A percentile compares a stretch with the other conserved stretches of the same genome.
Conservation (phyloP, 192 early-diverging fungal genomes). For the Entomortierella beljakovae region DNA sequence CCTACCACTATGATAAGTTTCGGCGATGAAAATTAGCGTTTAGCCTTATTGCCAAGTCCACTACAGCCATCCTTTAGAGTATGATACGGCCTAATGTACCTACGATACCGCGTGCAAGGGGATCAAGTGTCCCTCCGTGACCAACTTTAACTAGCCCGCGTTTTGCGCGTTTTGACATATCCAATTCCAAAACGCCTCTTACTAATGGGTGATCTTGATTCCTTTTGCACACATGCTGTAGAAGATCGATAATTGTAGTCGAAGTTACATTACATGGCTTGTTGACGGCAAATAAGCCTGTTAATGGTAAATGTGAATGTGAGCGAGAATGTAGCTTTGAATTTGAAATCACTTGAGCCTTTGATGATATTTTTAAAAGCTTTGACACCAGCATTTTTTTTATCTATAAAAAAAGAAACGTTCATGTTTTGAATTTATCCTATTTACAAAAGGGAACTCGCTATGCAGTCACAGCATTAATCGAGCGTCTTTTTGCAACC, state of each 20-base stretch:
- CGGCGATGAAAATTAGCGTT: not conserved
- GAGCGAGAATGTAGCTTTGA: not conserved
- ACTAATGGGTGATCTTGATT: conserved; percentile 17
- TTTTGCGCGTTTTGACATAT: conserved; percentile 29
- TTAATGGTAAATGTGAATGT: conserved; percentile 21
- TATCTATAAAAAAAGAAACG: no score
- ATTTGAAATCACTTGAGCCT: not conserved
- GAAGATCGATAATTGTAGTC: conserved; percentile 48
- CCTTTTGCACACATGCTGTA: conserved; percentile 45
- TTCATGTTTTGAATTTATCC: no score
- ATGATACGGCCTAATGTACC: conserved; percentile 24
- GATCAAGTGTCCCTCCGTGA: conserved; percentile 69
- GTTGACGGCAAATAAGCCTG: conserved; percentile 61
- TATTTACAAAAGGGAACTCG: no score
- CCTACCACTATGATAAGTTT: conserved; percentile 25
- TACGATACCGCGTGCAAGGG: conserved; percentile 64
- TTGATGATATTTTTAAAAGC: not conserved
- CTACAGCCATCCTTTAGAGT: no score
- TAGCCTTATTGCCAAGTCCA: not conserved
- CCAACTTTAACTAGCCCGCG: conserved; percentile 63
- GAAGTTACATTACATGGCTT: conserved; percentile 62
- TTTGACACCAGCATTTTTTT: conserved; percentile 2
- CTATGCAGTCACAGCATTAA: no score
- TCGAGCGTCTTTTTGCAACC: no score
- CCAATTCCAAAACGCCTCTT: conserved; percentile 16